These are phyloP conservation scores for Penicillium sp. DNA, from an alignment of 2,329 filamentous ascomycete species.

Conservation along the genomic window DNA sequence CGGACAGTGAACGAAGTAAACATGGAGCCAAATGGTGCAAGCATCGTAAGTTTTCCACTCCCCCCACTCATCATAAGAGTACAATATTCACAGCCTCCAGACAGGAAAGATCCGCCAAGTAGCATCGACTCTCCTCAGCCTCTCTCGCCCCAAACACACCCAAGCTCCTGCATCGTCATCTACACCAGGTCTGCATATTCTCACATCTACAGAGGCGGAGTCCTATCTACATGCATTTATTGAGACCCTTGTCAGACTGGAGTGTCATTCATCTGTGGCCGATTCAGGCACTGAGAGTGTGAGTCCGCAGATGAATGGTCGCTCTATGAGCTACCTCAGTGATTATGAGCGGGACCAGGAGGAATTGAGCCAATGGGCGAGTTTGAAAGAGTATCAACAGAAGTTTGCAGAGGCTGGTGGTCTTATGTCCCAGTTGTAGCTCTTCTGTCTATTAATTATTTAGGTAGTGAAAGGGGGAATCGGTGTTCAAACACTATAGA, in stretches of 20 bases:
- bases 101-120: constrained; percentile 85
- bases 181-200: constrained; percentile 28
- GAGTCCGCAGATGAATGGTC: constrained; percentile 43
- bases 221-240: constrained; percentile 72
- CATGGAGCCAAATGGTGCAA: constrained; percentile 72
- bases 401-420: constrained; percentile 69
- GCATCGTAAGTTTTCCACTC: constrained; percentile 55
- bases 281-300: constrained; percentile 36
- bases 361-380: constrained; percentile 76
- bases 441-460: neutral
- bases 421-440: constrained; percentile 31
- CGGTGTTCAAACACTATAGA: too few species aligned
- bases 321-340: constrained; percentile 40
- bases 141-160: constrained; percentile 52
- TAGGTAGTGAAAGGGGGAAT: too few species aligned
- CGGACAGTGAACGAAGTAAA: constrained; percentile 79
- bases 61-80: neutral
- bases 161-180: constrained; percentile 51
- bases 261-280: constrained; percentile 54
- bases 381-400: constrained; percentile 74
- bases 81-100: constrained; percentile 36
- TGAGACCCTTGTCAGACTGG: constrained; percentile 72
- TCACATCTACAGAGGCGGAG: constrained; percentile 59
- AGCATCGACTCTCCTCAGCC: constrained; percentile 74
- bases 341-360: constrained; percentile 69